These are phyloP conservation scores for Fraxinus floribunda DNA, from an alignment of 305 asterid genomes.

Conservation along the genomic window DNA sequence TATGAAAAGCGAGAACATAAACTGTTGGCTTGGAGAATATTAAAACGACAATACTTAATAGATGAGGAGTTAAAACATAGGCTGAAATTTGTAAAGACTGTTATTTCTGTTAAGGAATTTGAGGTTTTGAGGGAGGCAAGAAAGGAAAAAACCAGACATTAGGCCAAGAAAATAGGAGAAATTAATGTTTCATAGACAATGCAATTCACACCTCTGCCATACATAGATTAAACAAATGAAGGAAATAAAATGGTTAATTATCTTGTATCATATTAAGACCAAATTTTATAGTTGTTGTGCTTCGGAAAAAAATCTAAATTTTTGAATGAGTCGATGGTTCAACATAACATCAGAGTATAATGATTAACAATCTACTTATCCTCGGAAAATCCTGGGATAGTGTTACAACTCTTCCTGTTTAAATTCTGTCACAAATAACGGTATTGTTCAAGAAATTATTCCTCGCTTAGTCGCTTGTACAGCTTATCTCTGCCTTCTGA, in stretches of 20 bases:
- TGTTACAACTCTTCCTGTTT: not conserved
- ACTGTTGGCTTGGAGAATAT: not conserved
- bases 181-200: not conserved
- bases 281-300: not conserved
- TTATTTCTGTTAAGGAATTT: not conserved
- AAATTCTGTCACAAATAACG: not conserved
- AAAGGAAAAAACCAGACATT: not conserved
- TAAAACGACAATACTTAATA: not conserved
- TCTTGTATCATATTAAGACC: not conserved
- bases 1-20: not conserved
- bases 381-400: not conserved
- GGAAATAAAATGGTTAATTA: not conserved
- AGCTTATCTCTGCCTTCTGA: slow-evolving; percentile 79
- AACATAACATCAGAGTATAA: too few species aligned
- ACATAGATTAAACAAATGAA: not conserved
- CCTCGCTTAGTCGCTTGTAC: slow-evolving; percentile 56
- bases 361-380: not conserved
- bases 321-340: not conserved
- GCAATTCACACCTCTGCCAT: not conserved
- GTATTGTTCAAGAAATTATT: slow-evolving; percentile 35
- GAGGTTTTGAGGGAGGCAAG: not conserved
- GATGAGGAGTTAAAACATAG: not conserved
- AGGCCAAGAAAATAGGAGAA: not conserved
- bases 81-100: not conserved
- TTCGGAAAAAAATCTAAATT: not conserved